A percentile compares a stretch with the other conserved stretches of the same genome.
Evolutionary conservation across 345 rosid genomes (phyloP).

Genomic region (Gossypium anomalum): DNA sequence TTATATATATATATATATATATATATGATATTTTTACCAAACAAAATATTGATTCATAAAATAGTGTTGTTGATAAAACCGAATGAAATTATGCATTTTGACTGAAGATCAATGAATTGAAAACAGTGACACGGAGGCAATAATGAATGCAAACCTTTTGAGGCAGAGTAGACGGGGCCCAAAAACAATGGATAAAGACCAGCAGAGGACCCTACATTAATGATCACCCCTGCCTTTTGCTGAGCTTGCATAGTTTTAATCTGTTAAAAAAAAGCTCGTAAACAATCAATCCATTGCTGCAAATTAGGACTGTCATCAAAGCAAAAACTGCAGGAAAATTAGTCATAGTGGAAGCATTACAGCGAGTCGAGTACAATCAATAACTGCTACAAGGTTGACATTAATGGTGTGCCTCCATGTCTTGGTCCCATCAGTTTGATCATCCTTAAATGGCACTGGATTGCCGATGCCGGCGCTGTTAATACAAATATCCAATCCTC

Average conservation of each 20-base stretch:
- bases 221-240: conserved; percentile 79
- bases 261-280: conserved; percentile 34
- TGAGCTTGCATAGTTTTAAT: conserved; percentile 62
- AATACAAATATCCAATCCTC: conserved; percentile 84
- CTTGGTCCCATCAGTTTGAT: conserved; percentile 60
- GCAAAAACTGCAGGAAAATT: not conserved
- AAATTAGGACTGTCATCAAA: not conserved
- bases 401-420: conserved; percentile 68
- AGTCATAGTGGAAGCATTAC: conserved; percentile 31
- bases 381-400: conserved; percentile 59
- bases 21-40: no score
- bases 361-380: conserved; percentile 81
- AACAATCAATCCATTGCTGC: conserved; percentile 4
- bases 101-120: not conserved
- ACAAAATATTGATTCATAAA: no score
- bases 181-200: conserved; percentile 66
- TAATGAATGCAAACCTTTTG: conserved; percentile 60
- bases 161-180: conserved; percentile 68
- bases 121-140: not conserved
- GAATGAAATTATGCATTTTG: not conserved
- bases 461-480: conserved; percentile 60
- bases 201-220: conserved; percentile 79
- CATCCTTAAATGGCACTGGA: conserved; percentile 42
- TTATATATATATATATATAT: no score
- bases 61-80: not conserved